phyloP scores from a whole-genome alignment of 176 grass and related monocot genomes.

The Oryza nivara region DNA sequence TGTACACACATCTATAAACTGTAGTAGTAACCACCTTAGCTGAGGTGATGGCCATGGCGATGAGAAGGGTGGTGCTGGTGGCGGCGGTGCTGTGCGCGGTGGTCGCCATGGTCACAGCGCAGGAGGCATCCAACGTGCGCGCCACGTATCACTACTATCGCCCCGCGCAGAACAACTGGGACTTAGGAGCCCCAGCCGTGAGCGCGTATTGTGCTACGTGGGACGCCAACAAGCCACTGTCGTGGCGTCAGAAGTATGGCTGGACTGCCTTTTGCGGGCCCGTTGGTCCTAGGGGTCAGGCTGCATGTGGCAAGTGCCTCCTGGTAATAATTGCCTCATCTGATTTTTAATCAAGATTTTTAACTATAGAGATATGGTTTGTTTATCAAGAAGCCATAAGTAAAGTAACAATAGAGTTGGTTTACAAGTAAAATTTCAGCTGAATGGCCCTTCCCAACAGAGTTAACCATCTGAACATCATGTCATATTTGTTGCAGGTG shows the following conservation, averaged over 20 bases:
- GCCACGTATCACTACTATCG: slow-evolving; percentile 55
- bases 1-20: neutral
- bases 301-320: neutral
- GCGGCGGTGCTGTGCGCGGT: slow-evolving; percentile 28
- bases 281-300: neutral
- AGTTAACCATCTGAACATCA: too few relatives aligned
- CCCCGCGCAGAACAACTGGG: slow-evolving; percentile 48
- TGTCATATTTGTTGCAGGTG: slow-evolving; percentile 23
- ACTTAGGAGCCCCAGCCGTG: slow-evolving; percentile 5
- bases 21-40: neutral
- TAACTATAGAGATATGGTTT: too few relatives aligned
- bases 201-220: neutral
- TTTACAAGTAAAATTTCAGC: too few relatives aligned
- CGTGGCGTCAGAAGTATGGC: neutral
- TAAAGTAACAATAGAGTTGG: too few relatives aligned
- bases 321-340: neutral
- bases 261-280: neutral
- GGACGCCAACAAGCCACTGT: neutral
- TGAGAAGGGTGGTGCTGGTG: neutral
- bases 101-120: neutral
- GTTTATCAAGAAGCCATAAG: too few relatives aligned
- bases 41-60: neutral
- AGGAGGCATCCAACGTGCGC: slow-evolving; percentile 46
- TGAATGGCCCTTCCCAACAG: too few relatives aligned
- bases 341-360: neutral